Conservation (phyloP, 192 early-diverging fungal genomes). For the Ambispora gerdemannii region DNA sequence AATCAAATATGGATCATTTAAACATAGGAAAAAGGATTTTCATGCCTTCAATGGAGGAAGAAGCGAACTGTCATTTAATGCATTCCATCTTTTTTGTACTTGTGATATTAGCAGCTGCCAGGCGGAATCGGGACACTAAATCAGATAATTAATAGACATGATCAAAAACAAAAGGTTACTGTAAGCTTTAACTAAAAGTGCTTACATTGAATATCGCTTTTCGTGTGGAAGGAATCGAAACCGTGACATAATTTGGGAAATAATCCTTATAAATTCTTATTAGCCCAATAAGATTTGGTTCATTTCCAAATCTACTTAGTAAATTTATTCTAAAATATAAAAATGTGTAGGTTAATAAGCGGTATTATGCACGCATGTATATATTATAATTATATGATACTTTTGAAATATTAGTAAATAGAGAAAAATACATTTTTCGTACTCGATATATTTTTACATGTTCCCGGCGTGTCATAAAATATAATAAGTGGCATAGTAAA, state of each 20-base stretch:
- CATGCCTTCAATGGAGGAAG: not conserved
- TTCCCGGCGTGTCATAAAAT: slow-evolving; percentile 46
- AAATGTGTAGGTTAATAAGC: not conserved
- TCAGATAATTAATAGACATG: not conserved
- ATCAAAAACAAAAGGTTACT: not conserved
- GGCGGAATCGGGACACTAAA: slow-evolving; percentile 41
- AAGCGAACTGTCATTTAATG: not conserved
- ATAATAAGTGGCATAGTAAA: slow-evolving; percentile 46
- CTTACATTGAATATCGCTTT: slow-evolving; percentile 40
- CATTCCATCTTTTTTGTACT: slow-evolving; percentile 42
- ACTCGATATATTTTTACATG: slow-evolving; percentile 53
- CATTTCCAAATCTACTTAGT: slow-evolving; percentile 35
- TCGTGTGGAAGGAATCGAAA: slow-evolving; percentile 28
- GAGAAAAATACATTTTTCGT: slow-evolving; percentile 41
- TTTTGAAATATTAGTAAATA: no score
- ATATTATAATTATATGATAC: no score
- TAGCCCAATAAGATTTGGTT: slow-evolving; percentile 44
- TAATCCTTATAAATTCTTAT: slow-evolving; percentile 49
- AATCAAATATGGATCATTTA: not conserved
- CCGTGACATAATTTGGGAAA: slow-evolving; percentile 43
- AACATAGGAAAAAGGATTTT: slow-evolving; percentile 13
- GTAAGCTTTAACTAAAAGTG: not conserved
- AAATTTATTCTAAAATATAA: slow-evolving; percentile 38
- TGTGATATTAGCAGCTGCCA: slow-evolving; percentile 29
- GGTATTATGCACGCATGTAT: not conserved